A percentile compares a stretch with the other conserved stretches of the same genome.
phyloP scores from a whole-genome alignment of 2,329 filamentous ascomycete genomes.

The Arthroderma sp. region DNA sequence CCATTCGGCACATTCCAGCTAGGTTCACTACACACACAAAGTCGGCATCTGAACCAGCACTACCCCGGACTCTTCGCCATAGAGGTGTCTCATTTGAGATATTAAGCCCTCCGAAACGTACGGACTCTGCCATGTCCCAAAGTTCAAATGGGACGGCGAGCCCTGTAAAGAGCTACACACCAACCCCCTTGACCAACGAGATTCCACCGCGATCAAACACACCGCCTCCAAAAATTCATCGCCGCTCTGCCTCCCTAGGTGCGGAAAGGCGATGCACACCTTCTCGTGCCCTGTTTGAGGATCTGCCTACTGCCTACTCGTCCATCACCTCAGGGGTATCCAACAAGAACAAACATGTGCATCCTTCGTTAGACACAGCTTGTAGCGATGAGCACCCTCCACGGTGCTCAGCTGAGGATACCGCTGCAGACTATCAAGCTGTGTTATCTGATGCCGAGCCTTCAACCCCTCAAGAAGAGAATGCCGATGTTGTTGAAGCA shows the following conservation, averaged over 20 bases:
- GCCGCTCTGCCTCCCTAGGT: conserved; percentile 7
- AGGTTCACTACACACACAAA: conserved; percentile 11
- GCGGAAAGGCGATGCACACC: conserved; percentile 10
- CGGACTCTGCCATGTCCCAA: background rate
- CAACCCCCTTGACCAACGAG: background rate
- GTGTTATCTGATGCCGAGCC: background rate
- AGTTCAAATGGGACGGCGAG: background rate
- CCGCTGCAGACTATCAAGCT: background rate
- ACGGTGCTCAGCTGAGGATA: background rate
- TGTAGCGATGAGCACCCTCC: background rate
- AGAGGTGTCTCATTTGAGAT: conserved; percentile 16
- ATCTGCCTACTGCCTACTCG: conserved; percentile 15
- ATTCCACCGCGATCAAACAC: background rate
- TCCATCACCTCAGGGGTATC: conserved; percentile 15
- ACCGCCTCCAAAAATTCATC: background rate
- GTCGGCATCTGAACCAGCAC: conserved; percentile 9
- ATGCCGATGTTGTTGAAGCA: background rate
- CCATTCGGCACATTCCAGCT: conserved; percentile 12
- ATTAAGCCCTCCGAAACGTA: conserved; percentile 10
- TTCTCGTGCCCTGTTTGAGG: conserved; percentile 14
- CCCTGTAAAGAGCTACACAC: background rate
- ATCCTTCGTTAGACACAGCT: background rate
- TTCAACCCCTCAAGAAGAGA: background rate
- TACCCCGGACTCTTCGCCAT: conserved; percentile 11
- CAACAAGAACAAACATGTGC: background rate